These are phyloP conservation scores for Marasmius sp. DNA, from an alignment of 1,284 basidiomycete species.

Conservation along the genomic window DNA sequence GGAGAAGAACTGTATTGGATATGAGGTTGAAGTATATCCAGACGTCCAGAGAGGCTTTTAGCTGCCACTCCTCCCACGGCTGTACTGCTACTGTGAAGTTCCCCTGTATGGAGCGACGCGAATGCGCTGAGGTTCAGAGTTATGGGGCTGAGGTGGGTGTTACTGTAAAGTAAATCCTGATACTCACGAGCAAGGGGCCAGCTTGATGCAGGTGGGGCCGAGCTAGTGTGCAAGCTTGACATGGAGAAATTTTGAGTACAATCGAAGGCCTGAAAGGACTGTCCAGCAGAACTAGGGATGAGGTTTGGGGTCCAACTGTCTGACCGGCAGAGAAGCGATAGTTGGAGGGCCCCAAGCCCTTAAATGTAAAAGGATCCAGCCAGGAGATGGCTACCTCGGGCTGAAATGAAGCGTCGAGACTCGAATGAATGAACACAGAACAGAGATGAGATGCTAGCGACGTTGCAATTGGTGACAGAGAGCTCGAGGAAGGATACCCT, in stretches of 20 bases:
- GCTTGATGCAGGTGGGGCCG: background rate
- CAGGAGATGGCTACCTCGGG: background rate
- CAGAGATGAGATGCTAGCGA: background rate
- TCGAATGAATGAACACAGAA: too few relatives aligned
- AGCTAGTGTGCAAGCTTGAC: constrained; percentile 4
- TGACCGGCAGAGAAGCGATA: background rate
- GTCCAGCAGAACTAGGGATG: constrained; percentile 9
- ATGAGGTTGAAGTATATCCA: constrained; percentile 37
- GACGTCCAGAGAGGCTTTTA: constrained; percentile 14
- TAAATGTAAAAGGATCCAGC: background rate
- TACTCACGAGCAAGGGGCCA: background rate
- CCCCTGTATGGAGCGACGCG: background rate
- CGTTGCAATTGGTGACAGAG: background rate
- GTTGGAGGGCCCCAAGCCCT: background rate
- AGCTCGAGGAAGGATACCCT: background rate
- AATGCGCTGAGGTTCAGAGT: too few relatives aligned
- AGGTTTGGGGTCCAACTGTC: background rate
- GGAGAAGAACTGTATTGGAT: constrained; percentile 33
- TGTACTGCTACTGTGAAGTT: background rate
- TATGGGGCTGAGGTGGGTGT: too few relatives aligned
- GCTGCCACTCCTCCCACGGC: background rate
- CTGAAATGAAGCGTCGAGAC: too few relatives aligned
- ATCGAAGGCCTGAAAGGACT: constrained; percentile 12
- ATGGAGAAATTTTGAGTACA: constrained; percentile 7
- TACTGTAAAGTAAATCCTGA: too few relatives aligned